phyloP scores from a whole-genome alignment of 1,284 basidiomycete genomes.

The Ustilago curta region DNA sequence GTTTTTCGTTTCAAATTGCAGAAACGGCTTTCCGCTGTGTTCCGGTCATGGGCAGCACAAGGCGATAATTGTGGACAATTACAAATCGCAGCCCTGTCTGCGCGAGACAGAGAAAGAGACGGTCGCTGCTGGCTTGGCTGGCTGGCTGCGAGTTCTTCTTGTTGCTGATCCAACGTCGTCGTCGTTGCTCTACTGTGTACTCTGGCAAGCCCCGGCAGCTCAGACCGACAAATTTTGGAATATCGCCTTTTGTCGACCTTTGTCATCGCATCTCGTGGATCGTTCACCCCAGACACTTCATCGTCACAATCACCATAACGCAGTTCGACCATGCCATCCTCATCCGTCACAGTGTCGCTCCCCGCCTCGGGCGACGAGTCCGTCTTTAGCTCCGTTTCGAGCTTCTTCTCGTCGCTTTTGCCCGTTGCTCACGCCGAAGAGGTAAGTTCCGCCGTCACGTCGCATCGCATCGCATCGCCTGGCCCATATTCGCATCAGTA shows the following conservation, averaged over 20 bases:
- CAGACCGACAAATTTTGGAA: constrained; percentile 13
- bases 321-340: constrained; percentile 40
- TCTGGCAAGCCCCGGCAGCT: constrained; percentile 2
- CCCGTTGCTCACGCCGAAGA: constrained; percentile 59
- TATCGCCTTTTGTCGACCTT: constrained; percentile 17
- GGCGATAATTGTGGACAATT: constrained; percentile 9
- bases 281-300: constrained; percentile 6
- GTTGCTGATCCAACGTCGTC: background rate
- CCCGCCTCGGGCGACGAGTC: constrained; percentile 45
- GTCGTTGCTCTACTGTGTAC: too few relatives aligned
- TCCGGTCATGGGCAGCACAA: constrained; percentile 13
- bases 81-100: constrained; percentile 25
- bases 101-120: background rate
- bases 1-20: background rate
- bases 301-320: constrained; percentile 7
- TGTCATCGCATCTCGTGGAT: constrained; percentile 2
- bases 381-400: constrained; percentile 49
- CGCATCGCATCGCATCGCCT: constrained; percentile 3
- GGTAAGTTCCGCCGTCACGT: constrained; percentile 38
- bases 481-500: background rate
- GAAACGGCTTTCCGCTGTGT: constrained; percentile 14
- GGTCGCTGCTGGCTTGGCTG: background rate
- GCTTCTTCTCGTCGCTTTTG: constrained; percentile 57
- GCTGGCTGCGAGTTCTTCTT: constrained; percentile 4
- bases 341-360: constrained; percentile 47